Conservation (phyloP, 2,329 filamentous ascomycete species). For the Fusarium scirpi region DNA sequence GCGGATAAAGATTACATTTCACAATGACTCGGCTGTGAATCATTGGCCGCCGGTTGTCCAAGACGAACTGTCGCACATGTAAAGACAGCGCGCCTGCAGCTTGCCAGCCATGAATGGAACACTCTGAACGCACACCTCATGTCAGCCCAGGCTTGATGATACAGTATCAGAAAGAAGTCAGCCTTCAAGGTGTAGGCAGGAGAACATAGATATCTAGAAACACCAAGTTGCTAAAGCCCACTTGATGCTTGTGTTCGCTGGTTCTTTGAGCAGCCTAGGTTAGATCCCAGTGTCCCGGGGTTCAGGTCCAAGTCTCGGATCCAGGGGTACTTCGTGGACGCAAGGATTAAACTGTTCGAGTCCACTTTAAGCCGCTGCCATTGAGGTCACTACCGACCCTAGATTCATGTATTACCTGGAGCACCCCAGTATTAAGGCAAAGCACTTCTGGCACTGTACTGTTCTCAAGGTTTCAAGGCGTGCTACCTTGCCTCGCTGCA, state of each 20-base stretch:
- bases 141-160: not conserved
- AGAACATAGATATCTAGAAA: not conserved
- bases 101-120: not conserved
- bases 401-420: slow-evolving; percentile 13
- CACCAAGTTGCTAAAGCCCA: not conserved
- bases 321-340: slow-evolving; percentile 26
- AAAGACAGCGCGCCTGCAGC: slow-evolving; percentile 8
- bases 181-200: not conserved
- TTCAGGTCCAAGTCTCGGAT: slow-evolving; percentile 17
- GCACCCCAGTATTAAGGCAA: slow-evolving; percentile 4
- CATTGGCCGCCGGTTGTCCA: slow-evolving; percentile 6
- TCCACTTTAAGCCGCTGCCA: slow-evolving; percentile 39
- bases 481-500: slow-evolving; percentile 20
- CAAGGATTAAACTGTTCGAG: slow-evolving; percentile 29
- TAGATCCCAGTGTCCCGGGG: not conserved
- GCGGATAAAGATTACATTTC: slow-evolving; percentile 2
- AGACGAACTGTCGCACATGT: slow-evolving; percentile 9
- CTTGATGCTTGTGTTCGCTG: not conserved
- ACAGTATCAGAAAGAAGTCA: not conserved
- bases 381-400: slow-evolving; percentile 31
- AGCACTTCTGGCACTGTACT: slow-evolving; percentile 6
- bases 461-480: slow-evolving; percentile 14
- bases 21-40: slow-evolving; percentile 13
- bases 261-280: not conserved
- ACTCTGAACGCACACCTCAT: not conserved